These are phyloP conservation scores for Phlegmacium glaucopus DNA, from an alignment of 768 basidiomycete species.

Conservation along the genomic window DNA sequence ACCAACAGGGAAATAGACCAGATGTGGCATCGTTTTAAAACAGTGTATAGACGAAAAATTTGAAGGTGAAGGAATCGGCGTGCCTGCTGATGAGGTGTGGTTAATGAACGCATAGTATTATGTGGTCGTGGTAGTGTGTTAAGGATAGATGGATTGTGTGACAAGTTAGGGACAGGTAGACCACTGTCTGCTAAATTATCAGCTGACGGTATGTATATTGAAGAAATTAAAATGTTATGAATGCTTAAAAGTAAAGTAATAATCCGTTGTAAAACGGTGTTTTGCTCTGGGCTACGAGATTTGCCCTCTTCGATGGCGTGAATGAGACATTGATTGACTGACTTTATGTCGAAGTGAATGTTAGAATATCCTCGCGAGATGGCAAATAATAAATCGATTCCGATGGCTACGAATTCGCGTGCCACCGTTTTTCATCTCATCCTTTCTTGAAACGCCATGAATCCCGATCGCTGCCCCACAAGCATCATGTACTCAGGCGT, in stretches of 20 bases:
- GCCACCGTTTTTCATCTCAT: conserved; percentile 30
- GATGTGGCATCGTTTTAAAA: too few species aligned
- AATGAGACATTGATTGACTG: conserved; percentile 34
- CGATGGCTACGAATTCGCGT: conserved; percentile 39
- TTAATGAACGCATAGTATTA: too few species aligned
- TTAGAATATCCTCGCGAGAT: conserved; percentile 14
- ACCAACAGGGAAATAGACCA: too few species aligned
- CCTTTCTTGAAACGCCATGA: conserved; percentile 25
- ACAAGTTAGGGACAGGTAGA: too few species aligned
- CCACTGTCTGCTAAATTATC: conserved; percentile 17
- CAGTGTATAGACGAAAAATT: too few species aligned
- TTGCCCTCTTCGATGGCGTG: conserved; percentile 18
- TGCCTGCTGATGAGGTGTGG: too few species aligned
- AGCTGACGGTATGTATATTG: conserved; percentile 20
- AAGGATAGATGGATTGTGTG: conserved; percentile 9
- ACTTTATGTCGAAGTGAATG: conserved; percentile 26
- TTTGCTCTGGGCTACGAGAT: conserved; percentile 28
- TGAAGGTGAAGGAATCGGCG: too few species aligned
- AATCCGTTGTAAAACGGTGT: conserved; percentile 23
- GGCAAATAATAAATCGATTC: conserved; percentile 26
- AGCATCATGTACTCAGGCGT: conserved; percentile 17
- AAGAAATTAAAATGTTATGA: conserved; percentile 22
- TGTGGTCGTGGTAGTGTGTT: too few species aligned
- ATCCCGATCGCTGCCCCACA: conserved; percentile 1
- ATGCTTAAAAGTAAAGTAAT: conserved; percentile 17